These are phyloP conservation scores for Emmonsiellopsis sp. DNA, from an alignment of 2,329 filamentous ascomycete species.

Conservation along the genomic window DNA sequence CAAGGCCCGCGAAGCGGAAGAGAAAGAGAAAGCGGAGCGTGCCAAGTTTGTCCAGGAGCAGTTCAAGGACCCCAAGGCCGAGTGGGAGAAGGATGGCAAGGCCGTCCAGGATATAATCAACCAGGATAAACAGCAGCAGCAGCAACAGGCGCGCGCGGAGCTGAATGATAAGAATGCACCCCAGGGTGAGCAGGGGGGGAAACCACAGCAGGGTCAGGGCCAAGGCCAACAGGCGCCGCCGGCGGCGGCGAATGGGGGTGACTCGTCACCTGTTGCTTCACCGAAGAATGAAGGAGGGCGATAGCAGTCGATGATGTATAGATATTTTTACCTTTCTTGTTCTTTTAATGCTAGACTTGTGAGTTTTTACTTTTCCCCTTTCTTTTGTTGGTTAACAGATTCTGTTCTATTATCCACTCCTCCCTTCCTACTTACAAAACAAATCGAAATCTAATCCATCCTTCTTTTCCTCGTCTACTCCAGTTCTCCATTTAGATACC, in stretches of 20 bases:
- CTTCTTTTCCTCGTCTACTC: too few relatives aligned
- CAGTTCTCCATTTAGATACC: too few relatives aligned
- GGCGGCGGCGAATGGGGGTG: background rate
- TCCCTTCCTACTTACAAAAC: background rate
- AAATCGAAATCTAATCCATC: too few relatives aligned
- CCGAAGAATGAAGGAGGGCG: background rate
- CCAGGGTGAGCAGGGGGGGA: too few relatives aligned
- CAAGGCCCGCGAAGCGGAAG: slow-evolving; percentile 68
- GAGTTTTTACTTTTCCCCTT: background rate
- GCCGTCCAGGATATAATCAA: slow-evolving; percentile 61
- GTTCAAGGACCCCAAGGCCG: slow-evolving; percentile 64
- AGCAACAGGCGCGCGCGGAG: background rate
- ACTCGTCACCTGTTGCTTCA: background rate
- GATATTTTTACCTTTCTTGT: slow-evolving; percentile 2
- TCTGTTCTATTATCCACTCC: background rate
- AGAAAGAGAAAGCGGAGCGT: slow-evolving; percentile 61
- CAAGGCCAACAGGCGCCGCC: background rate
- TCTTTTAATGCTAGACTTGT: slow-evolving; percentile 7
- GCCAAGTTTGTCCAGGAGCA: slow-evolving; percentile 70
- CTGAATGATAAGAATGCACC: too few relatives aligned
- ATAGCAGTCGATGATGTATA: background rate
- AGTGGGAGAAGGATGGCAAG: slow-evolving; percentile 87
- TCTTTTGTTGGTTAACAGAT: background rate
- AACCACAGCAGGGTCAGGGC: background rate
- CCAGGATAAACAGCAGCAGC: slow-evolving; percentile 39